Evolutionary conservation across 2,329 filamentous ascomycete genomes (phyloP).

Genomic region (Ascochyta lentis): DNA sequence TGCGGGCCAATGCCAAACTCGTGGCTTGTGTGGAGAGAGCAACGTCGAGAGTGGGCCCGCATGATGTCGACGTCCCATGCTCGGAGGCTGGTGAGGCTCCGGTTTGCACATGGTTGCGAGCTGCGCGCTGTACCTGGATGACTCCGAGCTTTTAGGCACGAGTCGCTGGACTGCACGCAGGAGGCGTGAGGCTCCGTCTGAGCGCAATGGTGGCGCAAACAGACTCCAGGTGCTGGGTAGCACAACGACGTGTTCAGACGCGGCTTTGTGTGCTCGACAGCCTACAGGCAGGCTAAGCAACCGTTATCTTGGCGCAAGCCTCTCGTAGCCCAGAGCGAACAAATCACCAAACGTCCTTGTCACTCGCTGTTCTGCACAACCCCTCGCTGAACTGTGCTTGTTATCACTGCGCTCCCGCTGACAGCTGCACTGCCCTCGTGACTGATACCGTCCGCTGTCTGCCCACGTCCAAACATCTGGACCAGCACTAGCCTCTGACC

Average conservation of each 20-base stretch:
- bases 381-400: slow-evolving; percentile 17
- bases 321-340: slow-evolving; percentile 9
- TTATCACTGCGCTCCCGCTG: slow-evolving; percentile 4
- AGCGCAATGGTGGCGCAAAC: background rate
- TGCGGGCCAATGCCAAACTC: slow-evolving; percentile 2
- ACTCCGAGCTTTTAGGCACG: background rate
- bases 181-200: slow-evolving; percentile 2
- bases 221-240: background rate
- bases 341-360: slow-evolving; percentile 8
- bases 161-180: slow-evolving; percentile 1
- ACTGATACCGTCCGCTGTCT: slow-evolving; percentile 11
- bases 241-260: slow-evolving; percentile 17
- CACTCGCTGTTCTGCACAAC: slow-evolving; percentile 5
- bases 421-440: slow-evolving; percentile 17
- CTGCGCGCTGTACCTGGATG: background rate
- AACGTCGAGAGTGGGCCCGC: slow-evolving; percentile 11
- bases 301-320: slow-evolving; percentile 15
- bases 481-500: slow-evolving; percentile 21
- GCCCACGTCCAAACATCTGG: slow-evolving; percentile 11
- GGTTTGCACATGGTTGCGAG: background rate
- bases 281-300: slow-evolving; percentile 11
- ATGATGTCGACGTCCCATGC: slow-evolving; percentile 12
- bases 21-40: slow-evolving; percentile 13
- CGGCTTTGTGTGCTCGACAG: slow-evolving; percentile 11
- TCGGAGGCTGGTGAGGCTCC: slow-evolving; percentile 8